Evolutionary conservation across 2,329 filamentous ascomycete species (phyloP).

Genomic region (Shiraia sp.): DNA sequence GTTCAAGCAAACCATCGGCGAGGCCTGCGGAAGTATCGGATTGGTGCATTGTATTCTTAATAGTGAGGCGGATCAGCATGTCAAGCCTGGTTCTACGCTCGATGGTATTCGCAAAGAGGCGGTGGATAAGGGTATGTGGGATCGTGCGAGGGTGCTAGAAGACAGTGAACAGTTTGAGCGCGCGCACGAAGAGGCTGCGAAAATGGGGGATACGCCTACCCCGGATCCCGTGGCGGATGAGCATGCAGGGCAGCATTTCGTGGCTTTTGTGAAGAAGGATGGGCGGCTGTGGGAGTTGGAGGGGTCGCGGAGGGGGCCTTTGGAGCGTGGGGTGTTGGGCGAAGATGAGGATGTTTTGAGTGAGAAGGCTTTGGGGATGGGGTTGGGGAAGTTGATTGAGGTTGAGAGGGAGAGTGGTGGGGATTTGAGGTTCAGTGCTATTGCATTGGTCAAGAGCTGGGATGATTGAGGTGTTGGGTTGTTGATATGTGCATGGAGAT

Average conservation of each 20-base stretch:
- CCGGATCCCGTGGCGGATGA: constrained; percentile 35
- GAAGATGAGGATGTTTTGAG: constrained; percentile 52
- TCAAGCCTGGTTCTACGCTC: constrained; percentile 50
- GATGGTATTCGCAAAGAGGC: constrained; percentile 51
- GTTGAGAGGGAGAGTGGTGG: constrained; percentile 44
- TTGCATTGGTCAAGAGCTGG: constrained; percentile 42
- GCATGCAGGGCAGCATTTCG: constrained; percentile 48
- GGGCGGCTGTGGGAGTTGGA: constrained; percentile 54
- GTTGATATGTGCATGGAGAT: too few relatives aligned
- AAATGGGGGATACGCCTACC: constrained; percentile 46
- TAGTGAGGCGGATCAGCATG: constrained; percentile 48
- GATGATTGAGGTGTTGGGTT: too few relatives aligned
- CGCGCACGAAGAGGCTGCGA: constrained; percentile 49
- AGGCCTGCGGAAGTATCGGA: constrained; percentile 63
- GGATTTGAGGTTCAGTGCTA: constrained; percentile 50
- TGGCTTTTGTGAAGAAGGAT: constrained; percentile 53
- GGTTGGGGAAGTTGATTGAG: constrained; percentile 43
- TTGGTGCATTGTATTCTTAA: constrained; percentile 60
- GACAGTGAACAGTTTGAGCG: constrained; percentile 51
- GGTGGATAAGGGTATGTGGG: constrained; percentile 48
- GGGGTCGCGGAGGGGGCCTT: constrained; percentile 49
- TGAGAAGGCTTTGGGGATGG: constrained; percentile 46
- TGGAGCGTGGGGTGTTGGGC: constrained; percentile 47
- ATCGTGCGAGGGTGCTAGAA: constrained; percentile 58
- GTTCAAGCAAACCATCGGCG: constrained; percentile 62